Evolutionary conservation across 2,329 filamentous ascomycete genomes (phyloP).

Genomic region (Exophiala lecanii-corni): DNA sequence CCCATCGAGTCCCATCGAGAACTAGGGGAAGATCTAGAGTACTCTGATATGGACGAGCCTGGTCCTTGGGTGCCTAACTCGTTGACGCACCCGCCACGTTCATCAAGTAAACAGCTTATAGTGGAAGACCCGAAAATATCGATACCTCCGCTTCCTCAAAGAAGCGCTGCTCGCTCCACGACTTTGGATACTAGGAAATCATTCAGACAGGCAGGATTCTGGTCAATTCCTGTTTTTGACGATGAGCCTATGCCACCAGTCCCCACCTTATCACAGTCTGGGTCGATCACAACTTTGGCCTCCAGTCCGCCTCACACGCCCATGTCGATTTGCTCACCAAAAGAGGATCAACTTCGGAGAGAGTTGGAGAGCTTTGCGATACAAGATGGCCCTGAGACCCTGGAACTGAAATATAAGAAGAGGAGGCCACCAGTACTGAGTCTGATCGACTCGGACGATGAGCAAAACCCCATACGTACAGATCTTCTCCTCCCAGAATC

Average conservation of each 20-base stretch:
- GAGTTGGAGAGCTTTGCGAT: conserved; percentile 21
- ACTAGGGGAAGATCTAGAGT: conserved; percentile 3
- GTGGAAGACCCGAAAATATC: not conserved
- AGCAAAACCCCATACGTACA: not conserved
- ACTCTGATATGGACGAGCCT: conserved; percentile 4
- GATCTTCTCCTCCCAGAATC: conserved; percentile 1
- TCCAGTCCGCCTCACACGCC: conserved; percentile 15
- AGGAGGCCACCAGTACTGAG: conserved; percentile 8
- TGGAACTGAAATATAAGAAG: conserved; percentile 13
- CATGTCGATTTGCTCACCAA: conserved; percentile 10
- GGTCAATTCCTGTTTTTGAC: conserved; percentile 4
- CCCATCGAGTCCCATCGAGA: too few species aligned
- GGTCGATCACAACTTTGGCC: conserved; percentile 10
- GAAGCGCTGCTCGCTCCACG: conserved; percentile 1
- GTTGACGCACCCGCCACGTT: conserved; percentile 11
- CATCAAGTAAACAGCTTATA: conserved; percentile 8
- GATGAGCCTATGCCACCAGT: conserved; percentile 6
- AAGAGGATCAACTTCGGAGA: conserved; percentile 20
- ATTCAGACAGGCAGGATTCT: conserved; percentile 12
- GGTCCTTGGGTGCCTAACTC: conserved; percentile 1
- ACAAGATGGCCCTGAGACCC: conserved; percentile 15
- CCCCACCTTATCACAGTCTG: conserved; percentile 10
- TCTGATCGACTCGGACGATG: conserved; percentile 9
- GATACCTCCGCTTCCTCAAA: too few species aligned
- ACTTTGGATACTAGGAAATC: conserved; percentile 4